These are phyloP conservation scores for Citrus maxima DNA, from an alignment of 345 rosid genomes.

Conservation along the genomic window DNA sequence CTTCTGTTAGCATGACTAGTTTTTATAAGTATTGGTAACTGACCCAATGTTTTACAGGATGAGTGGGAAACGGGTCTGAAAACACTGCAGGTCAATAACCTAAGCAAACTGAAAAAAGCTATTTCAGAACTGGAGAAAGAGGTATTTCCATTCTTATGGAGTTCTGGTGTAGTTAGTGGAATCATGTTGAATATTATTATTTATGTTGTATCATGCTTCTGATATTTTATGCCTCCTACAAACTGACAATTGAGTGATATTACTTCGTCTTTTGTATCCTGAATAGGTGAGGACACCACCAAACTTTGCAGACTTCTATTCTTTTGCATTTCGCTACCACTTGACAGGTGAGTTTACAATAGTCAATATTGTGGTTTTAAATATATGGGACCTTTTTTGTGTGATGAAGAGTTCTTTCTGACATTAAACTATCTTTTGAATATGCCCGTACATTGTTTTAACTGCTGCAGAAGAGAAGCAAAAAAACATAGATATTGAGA, in stretches of 20 bases:
- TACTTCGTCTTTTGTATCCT: slow-evolving; percentile 8
- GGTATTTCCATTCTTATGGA: slow-evolving; percentile 24
- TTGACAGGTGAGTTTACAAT: slow-evolving; percentile 39
- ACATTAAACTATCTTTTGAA: not conserved
- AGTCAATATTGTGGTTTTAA: not conserved
- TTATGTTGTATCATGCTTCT: not conserved
- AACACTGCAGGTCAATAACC: slow-evolving; percentile 31
- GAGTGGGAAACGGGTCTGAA: slow-evolving; percentile 53
- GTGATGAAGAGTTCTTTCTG: not conserved
- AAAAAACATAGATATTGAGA: slow-evolving; percentile 49
- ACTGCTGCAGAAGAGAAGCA: slow-evolving; percentile 50
- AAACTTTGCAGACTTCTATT: slow-evolving; percentile 38
- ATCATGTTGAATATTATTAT: not conserved
- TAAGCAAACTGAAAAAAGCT: slow-evolving; percentile 35
- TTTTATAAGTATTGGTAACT: not conserved
- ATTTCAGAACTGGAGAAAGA: slow-evolving; percentile 37
- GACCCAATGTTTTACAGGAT: slow-evolving; percentile 25
- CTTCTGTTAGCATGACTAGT: not conserved
- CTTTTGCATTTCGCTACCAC: slow-evolving; percentile 48
- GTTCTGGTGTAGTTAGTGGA: not conserved
- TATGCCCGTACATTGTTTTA: slow-evolving; percentile 3
- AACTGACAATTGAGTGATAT: not conserved
- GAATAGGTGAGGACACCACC: slow-evolving; percentile 30
- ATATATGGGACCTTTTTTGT: not conserved
- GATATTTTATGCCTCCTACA: not conserved